Percentiles rank a stretch among this genome's conserved stretches.
phyloP scores from a whole-genome alignment of 2,329 filamentous ascomycete genomes.

The Rhinocladiella similis region DNA sequence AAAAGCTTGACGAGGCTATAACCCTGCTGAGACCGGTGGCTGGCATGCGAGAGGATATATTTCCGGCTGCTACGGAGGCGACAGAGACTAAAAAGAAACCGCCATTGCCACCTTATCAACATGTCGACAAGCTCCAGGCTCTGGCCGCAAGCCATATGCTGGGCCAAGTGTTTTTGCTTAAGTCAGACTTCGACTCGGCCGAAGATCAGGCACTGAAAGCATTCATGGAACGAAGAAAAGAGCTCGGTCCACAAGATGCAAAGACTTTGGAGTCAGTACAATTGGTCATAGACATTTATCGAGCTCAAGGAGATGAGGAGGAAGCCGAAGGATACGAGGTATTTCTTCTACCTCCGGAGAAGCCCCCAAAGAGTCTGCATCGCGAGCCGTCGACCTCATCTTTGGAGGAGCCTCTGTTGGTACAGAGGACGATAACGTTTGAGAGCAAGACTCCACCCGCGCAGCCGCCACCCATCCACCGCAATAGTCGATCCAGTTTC shows the following conservation, averaged over 20 bases:
- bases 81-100: not conserved
- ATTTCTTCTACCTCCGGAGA: slow-evolving; percentile 21
- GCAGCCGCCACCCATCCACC: not conserved
- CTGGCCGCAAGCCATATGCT: slow-evolving; percentile 26
- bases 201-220: slow-evolving; percentile 25
- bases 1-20: slow-evolving; percentile 27
- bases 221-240: slow-evolving; percentile 22
- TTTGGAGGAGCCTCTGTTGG: not conserved
- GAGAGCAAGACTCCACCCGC: not conserved
- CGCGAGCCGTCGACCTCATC: slow-evolving; percentile 1
- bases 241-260: slow-evolving; percentile 22
- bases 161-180: slow-evolving; percentile 22
- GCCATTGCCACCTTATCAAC: not conserved
- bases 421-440: not conserved
- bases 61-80: slow-evolving; percentile 1
- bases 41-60: slow-evolving; percentile 15
- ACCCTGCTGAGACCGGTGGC: slow-evolving; percentile 23
- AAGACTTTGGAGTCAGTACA: slow-evolving; percentile 25
- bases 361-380: not conserved
- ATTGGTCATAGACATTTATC: slow-evolving; percentile 26
- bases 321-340: slow-evolving; percentile 24
- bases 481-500: slow-evolving; percentile 8
- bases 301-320: slow-evolving; percentile 22
- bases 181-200: slow-evolving; percentile 21
- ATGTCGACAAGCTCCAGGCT: slow-evolving; percentile 16